Base-by-base conservation (phyloP, 352 stramenopile species). In the Halophytophthora polymorphica region DNA sequence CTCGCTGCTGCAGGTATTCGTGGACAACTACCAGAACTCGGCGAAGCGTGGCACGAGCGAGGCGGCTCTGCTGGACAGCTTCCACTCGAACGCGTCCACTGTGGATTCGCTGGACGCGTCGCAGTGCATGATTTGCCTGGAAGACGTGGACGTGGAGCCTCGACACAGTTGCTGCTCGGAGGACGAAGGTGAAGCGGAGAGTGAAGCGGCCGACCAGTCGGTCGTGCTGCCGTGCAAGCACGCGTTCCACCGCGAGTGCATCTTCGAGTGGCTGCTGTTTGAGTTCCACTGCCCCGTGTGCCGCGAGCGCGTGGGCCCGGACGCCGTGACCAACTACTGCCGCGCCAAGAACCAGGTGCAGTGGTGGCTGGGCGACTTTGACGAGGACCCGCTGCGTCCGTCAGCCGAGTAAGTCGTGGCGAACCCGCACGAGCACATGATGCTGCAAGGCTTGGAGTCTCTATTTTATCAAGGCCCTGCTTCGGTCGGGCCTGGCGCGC, bases 261-360 rank as follows among this genome's bases (percentile, higher is more conserved):
- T 91, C 14, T 88, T 83, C 38, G 73, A 88, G 61, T 90, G 80
- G 80, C 61, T 90, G 10, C 45, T 85, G 31, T 83, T 87, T 55
- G 61, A 89, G 53, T 83, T 76, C 55, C 73, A 87, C 35, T 91
- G 80, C 40, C 80, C 80, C 10, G 51, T 88, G 33, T 91, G 80
- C 54, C 69, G 80, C 48, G 66, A 58, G 22, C 78, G 64, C 15
- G 66, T 87, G 22, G 73, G 75, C 14, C 66, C 71, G 6, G 51
- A 66, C 18, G 75, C 73, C 12, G 66, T 83, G 54, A 86, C 65
- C 18, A 87, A 81, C 48, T 86, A 73, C 48, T 89, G 73, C 49
- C 57, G 71, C 13, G 66, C 69, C 13, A 86, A 83, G 56, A 51
- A 71, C 21, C 60, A 77, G 34, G 65, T 77, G 42, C 75, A 84